A percentile compares a stretch with the other conserved stretches of the same genome.
phyloP scores from a whole-genome alignment of 192 early-diverging fungal species.

The Phlyctochytrium arcticum region DNA sequence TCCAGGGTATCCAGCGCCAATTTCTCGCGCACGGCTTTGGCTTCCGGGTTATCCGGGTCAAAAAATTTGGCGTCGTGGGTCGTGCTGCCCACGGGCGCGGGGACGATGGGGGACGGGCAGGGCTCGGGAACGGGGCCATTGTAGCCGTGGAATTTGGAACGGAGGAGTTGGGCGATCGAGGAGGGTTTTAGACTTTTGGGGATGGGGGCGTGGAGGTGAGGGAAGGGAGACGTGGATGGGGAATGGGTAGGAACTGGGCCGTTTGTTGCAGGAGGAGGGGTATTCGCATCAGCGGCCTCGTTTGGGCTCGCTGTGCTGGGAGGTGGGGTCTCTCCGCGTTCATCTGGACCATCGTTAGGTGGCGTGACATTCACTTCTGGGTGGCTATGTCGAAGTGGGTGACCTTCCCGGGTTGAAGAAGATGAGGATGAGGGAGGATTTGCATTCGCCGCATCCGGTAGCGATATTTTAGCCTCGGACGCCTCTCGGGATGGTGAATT shows the following conservation, averaged over 20 bases:
- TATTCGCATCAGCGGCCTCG: too few species aligned
- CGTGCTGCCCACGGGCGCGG: slow-evolving; percentile 33
- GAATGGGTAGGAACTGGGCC: background rate
- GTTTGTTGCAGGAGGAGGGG: background rate
- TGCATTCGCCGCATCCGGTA: too few species aligned
- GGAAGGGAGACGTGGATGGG: background rate
- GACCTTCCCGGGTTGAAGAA: too few species aligned
- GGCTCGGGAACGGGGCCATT: slow-evolving; percentile 22
- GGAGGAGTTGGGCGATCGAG: slow-evolving; percentile 4
- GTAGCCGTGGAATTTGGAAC: slow-evolving; percentile 8
- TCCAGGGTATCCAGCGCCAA: slow-evolving; percentile 89
- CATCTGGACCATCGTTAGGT: background rate
- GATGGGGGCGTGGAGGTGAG: background rate
- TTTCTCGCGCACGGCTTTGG: slow-evolving; percentile 73
- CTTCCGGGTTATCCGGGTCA: slow-evolving; percentile 81
- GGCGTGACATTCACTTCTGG: too few species aligned
- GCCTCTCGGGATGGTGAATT: background rate
- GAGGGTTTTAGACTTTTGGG: background rate
- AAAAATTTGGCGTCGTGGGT: slow-evolving; percentile 87
- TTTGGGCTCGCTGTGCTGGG: background rate
- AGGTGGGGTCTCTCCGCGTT: background rate
- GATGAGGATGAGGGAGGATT: too few species aligned
- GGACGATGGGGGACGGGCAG: slow-evolving; percentile 26
- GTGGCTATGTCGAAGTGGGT: too few species aligned
- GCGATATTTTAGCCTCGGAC: background rate